Evolutionary conservation across 805 yeast genomes (phyloP), one percentile per base, ranked within the genome.

Genomic region (Ogataea methylovora): DNA sequence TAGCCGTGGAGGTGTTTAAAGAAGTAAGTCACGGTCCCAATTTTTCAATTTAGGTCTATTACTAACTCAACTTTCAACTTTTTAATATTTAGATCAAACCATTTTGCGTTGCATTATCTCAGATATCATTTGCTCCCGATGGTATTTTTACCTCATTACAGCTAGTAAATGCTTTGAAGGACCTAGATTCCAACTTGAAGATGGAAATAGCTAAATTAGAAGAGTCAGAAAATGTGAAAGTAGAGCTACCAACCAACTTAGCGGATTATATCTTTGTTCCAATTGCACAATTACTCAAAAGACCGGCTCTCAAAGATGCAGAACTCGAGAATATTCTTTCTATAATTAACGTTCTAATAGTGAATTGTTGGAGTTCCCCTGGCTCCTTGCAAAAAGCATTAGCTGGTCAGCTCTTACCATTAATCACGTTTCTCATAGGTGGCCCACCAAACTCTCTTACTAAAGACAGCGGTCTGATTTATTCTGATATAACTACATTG

Each of bases 251-350:
- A 0, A 41, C 60, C 1, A 60, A 59, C 18, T 46, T 78, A 14
- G 81, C 81, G 0, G 83, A 79, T 40, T 77, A 78, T 38, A 63
- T 79, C 1, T 77, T 76, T 51, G 67, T 75, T 10, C 86, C 87
- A 0, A 45, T 80, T 3, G 67, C 76, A 1, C 67, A 69, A 35
- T 48, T 80, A 8, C 52, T 80, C 27, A 69, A 70, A 36, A 68
- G 68, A 28, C 65, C 65, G 2, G 30, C 33, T n/a, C 47, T 77
- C 1, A 63, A 69, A 3, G 73, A 69, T 30, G 43, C 64, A 1
- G 73, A 65, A 30, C 55, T 66, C 2, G 77, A 73, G 37, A 53
- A 58, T 19, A 48, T 71, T 1, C 46, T 79, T 8, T 52, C 60
- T n/a, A 61, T 73, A 13, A 44, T 79, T 3, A 49, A 60, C 4